phyloP scores from a whole-genome alignment of 306 rosid species.

The Coriaria nepalensis region DNA sequence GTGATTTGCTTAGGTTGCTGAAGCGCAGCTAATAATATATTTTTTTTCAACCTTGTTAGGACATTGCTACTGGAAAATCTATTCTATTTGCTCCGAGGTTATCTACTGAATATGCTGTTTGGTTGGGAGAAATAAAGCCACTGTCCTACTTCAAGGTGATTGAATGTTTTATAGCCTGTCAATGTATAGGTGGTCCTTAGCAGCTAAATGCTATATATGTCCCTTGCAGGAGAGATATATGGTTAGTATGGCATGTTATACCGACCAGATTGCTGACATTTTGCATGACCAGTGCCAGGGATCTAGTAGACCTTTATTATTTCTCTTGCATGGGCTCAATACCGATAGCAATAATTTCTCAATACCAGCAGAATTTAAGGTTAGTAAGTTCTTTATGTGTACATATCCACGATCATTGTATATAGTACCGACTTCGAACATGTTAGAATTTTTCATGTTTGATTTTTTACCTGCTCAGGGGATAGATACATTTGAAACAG shows the following conservation, averaged over 20 bases:
- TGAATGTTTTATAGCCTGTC: constrained; percentile 3
- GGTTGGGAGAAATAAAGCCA: constrained; percentile 72
- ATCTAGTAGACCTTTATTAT: constrained; percentile 44
- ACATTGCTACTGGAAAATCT: constrained; percentile 55
- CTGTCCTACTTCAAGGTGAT: constrained; percentile 49
- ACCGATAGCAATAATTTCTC: constrained; percentile 62
- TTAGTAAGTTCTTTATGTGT: constrained; percentile 13
- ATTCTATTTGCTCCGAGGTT: constrained; percentile 69
- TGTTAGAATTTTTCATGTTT: neutral
- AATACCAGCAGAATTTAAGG: constrained; percentile 73
- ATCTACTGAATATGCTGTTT: constrained; percentile 74
- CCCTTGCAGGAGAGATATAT: constrained; percentile 56
- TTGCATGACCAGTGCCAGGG: constrained; percentile 39
- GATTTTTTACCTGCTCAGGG: constrained; percentile 31
- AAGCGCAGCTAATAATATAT: no score
- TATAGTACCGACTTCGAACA: no score
- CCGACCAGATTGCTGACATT: constrained; percentile 40
- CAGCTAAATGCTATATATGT: constrained; percentile 14
- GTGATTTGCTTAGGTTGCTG: neutral
- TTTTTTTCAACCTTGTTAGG: constrained; percentile 19
- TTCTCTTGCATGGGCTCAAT: constrained; percentile 73
- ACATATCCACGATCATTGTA: neutral
- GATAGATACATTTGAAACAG: constrained; percentile 49
- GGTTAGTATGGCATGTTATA: constrained; percentile 33
- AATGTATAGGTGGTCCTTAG: constrained; percentile 2